phyloP scores from a whole-genome alignment of 441 rosid species.

The Croton setiger region DNA sequence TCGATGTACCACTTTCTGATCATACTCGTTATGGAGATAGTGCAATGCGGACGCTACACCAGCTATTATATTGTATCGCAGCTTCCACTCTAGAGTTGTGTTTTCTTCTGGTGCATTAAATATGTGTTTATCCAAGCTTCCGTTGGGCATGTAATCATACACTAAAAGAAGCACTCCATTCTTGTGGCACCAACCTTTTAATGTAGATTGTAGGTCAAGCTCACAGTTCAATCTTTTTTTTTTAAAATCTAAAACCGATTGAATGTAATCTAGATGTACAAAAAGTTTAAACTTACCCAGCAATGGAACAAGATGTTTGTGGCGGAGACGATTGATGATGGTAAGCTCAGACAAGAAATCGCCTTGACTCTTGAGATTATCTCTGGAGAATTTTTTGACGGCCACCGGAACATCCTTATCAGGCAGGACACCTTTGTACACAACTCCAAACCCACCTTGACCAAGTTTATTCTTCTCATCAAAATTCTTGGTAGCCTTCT shows the following conservation, averaged over 20 bases:
- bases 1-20: conserved; percentile 50
- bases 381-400: conserved; percentile 50
- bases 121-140: no score
- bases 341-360: conserved; percentile 53
- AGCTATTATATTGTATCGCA: no score
- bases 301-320: conserved; percentile 48
- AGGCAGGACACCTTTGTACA: conserved; percentile 39
- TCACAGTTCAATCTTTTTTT: no score
- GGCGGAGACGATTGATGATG: conserved; percentile 57
- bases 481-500: conserved; percentile 48
- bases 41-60: no score
- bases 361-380: conserved; percentile 37
- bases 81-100: no score
- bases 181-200: no score
- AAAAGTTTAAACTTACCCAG: conserved; percentile 28
- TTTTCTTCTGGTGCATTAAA: no score
- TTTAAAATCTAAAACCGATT: neutral
- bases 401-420: conserved; percentile 42
- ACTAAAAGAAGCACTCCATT: no score
- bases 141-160: no score
- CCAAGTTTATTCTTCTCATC: conserved; percentile 47
- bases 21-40: conserved; percentile 52
- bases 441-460: conserved; percentile 49
- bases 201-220: no score
- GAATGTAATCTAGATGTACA: no score